Evolutionary conservation across 202 grass and related monocot genomes (phyloP).

Genomic region (Dendrocalamus latiflorus): DNA sequence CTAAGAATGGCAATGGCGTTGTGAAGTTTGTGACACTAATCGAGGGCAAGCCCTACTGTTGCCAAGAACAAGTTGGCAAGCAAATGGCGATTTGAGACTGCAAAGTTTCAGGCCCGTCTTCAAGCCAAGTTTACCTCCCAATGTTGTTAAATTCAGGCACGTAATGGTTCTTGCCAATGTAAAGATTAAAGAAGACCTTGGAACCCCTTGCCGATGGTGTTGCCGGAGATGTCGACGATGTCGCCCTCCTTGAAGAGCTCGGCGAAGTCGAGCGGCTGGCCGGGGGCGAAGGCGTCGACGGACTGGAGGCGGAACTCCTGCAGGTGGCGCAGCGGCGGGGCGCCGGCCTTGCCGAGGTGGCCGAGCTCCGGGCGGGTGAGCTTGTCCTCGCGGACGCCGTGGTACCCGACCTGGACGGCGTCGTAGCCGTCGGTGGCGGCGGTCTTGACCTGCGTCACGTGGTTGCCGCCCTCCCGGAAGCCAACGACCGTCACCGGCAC

Average conservation of each 20-base stretch:
- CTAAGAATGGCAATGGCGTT: neutral
- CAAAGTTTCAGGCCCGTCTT: neutral
- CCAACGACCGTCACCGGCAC: no score
- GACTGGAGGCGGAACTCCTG: constrained; percentile 84
- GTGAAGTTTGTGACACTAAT: neutral
- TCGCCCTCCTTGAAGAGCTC: constrained; percentile 95
- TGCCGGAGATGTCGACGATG: constrained; percentile 81
- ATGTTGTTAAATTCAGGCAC: neutral
- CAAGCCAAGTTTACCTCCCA: neutral
- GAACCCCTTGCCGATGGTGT: constrained; percentile 94
- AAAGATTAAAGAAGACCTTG: constrained; percentile 50
- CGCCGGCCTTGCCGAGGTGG: constrained; percentile 84
- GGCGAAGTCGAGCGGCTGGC: constrained; percentile 63
- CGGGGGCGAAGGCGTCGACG: constrained; percentile 62
- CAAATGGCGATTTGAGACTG: neutral
- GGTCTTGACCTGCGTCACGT: no score
- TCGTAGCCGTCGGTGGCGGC: no score
- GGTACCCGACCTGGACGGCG: no score
- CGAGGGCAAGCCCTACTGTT: neutral
- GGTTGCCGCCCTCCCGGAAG: no score
- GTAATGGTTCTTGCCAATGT: neutral
- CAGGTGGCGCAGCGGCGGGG: constrained; percentile 65
- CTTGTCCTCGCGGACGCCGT: no score
- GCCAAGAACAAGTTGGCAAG: neutral
- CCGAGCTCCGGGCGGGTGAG: no score